These are phyloP conservation scores for Coemansia sp. DNA, from an alignment of 192 early-diverging fungal species.

Conservation along the genomic window DNA sequence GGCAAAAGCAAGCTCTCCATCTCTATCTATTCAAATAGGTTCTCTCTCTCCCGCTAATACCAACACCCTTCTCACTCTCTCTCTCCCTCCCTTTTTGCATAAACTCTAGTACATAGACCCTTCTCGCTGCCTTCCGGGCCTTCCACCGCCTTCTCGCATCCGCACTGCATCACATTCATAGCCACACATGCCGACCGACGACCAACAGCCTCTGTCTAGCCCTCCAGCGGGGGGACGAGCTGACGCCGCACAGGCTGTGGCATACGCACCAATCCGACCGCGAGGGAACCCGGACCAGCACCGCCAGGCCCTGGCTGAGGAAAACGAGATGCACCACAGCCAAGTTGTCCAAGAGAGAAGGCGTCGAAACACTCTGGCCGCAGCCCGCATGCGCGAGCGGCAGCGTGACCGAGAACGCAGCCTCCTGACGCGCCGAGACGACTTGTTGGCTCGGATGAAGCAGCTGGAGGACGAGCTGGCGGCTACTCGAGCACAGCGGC, in stretches of 20 bases:
- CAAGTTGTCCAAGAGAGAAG: conserved; percentile 26
- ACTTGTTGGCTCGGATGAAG: conserved; percentile 23
- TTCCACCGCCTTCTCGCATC: not conserved
- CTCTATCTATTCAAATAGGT: not conserved
- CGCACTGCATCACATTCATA: not conserved
- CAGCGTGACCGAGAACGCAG: conserved; percentile 39
- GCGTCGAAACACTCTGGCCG: conserved; percentile 40
- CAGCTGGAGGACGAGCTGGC: conserved; percentile 37
- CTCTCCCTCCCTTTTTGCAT: not conserved
- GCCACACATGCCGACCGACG: not conserved
- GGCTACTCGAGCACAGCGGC: conserved; percentile 31
- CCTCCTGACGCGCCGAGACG: conserved; percentile 26
- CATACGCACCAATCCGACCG: conserved; percentile 41
- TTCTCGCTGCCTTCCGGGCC: not conserved
- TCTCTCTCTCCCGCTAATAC: not conserved
- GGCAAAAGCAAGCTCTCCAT: not conserved
- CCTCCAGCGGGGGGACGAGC: not conserved
- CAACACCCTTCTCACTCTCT: not conserved
- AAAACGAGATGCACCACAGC: conserved; percentile 33
- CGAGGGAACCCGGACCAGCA: conserved; percentile 49
- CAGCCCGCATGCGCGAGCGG: conserved; percentile 51
- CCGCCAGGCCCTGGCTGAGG: conserved; percentile 50
- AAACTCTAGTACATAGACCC: not conserved
- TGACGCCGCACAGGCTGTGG: not conserved
- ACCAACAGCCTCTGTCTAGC: conserved; percentile 1